Conservation (phyloP, 805 yeast genomes). For the Ogataea henricii region DNA sequence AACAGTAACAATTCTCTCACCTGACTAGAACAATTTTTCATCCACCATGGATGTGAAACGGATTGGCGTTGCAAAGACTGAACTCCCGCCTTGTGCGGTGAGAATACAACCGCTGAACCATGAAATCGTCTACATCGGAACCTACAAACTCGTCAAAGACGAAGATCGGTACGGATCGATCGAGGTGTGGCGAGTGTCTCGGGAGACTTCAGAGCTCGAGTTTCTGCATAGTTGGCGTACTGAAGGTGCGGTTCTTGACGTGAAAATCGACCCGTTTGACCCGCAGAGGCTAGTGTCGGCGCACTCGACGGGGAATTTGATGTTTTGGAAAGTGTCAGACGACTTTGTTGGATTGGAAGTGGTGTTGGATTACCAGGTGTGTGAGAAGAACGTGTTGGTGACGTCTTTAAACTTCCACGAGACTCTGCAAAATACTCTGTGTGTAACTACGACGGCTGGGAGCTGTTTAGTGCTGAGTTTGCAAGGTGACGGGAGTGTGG, state of each 20-base stretch:
- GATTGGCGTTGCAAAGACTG: slow-evolving; percentile 41
- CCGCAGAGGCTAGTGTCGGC: slow-evolving; percentile 52
- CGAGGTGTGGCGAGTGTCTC: slow-evolving; percentile 39
- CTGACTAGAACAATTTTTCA: too few relatives aligned
- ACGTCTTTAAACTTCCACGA: slow-evolving; percentile 68
- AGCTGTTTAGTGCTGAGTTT: slow-evolving; percentile 47
- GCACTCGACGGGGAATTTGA: slow-evolving; percentile 79
- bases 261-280: slow-evolving; percentile 65
- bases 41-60: slow-evolving; percentile 23
- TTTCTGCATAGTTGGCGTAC: slow-evolving; percentile 36
- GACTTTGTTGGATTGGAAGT: slow-evolving; percentile 23
- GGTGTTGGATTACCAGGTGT: slow-evolving; percentile 43
- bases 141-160: slow-evolving; percentile 69
- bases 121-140: slow-evolving; percentile 64
- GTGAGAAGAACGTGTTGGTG: slow-evolving; percentile 51
- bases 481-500: slow-evolving; percentile 13
- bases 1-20: too few relatives aligned
- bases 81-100: slow-evolving; percentile 83
- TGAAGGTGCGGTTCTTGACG: slow-evolving; percentile 71
- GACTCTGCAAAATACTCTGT: slow-evolving; percentile 35
- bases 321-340: slow-evolving; percentile 54
- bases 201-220: slow-evolving; percentile 4
- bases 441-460: slow-evolving; percentile 73
- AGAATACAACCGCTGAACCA: slow-evolving; percentile 55
- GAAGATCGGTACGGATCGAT: slow-evolving; percentile 66